Conservation (phyloP, 2,329 filamentous ascomycete species). For the Trichoderma arundinaceum region DNA sequence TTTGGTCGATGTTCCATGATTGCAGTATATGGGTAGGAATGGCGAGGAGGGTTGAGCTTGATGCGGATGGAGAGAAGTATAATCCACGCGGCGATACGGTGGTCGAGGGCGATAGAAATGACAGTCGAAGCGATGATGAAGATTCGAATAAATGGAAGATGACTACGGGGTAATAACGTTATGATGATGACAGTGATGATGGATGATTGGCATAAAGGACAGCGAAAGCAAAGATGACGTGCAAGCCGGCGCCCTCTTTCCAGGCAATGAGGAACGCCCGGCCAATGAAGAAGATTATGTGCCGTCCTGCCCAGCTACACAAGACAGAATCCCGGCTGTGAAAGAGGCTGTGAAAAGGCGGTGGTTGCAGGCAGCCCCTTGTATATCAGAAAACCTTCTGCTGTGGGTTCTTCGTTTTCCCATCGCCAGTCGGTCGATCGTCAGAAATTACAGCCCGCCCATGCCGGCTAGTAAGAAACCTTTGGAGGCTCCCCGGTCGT, state of each 20-base stretch:
- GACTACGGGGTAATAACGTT: background rate
- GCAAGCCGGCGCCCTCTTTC: constrained; percentile 14
- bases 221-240: background rate
- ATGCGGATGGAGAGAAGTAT: background rate
- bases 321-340: background rate
- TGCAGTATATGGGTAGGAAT: background rate
- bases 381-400: background rate
- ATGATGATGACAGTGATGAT: background rate
- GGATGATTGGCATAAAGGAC: background rate
- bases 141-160: background rate
- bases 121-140: background rate
- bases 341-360: constrained; percentile 2
- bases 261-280: background rate
- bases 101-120: background rate
- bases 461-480: background rate
- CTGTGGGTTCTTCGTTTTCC: constrained; percentile 1
- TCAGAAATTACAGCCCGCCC: background rate
- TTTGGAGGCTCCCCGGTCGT: background rate
- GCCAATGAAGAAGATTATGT: constrained; percentile 6
- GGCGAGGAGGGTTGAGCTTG: background rate
- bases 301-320: background rate
- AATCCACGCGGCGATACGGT: background rate
- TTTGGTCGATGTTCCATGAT: constrained; percentile 18
- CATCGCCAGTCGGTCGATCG: background rate
- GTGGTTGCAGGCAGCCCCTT: background rate